A percentile compares a stretch with the other conserved stretches of the same genome.
These are phyloP conservation scores for Marasmius oreades DNA, from an alignment of 1,284 basidiomycete species.

Conservation along the genomic window DNA sequence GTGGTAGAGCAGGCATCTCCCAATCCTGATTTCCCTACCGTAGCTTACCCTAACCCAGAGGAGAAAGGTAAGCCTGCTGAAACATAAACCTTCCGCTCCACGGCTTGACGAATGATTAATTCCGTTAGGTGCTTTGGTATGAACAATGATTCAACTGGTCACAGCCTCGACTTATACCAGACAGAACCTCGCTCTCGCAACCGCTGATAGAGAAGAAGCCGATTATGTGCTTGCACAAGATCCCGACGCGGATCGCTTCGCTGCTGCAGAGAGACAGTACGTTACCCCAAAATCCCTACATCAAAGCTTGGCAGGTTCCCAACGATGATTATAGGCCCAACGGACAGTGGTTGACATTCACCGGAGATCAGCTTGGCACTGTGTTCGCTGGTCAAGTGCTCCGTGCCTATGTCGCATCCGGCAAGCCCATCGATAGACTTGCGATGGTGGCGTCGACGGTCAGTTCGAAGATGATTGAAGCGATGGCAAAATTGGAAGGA, in stretches of 20 bases:
- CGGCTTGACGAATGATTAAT: conserved; percentile 1
- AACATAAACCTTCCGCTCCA: background rate
- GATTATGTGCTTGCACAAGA: conserved; percentile 79
- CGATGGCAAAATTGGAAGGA: conserved; percentile 70
- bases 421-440: conserved; percentile 60
- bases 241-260: conserved; percentile 81
- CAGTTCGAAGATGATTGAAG: conserved; percentile 82
- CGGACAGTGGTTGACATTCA: conserved; percentile 70
- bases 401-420: conserved; percentile 53
- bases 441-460: conserved; percentile 87
- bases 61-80: conserved; percentile 60
- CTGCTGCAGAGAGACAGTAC: conserved; percentile 72
- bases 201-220: conserved; percentile 49
- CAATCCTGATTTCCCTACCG: conserved; percentile 82
- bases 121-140: conserved; percentile 51
- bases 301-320: too few species aligned
- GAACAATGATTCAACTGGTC: conserved; percentile 11
- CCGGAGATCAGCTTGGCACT: conserved; percentile 80
- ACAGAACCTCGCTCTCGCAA: conserved; percentile 66
- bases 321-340: conserved; percentile 33
- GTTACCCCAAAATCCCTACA: too few species aligned
- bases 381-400: conserved; percentile 67
- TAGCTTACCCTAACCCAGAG: conserved; percentile 83
- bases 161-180: background rate
- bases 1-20: conserved; percentile 65